Conservation (phyloP, 441 rosid species). For the Arabidopsis hybrid region DNA sequence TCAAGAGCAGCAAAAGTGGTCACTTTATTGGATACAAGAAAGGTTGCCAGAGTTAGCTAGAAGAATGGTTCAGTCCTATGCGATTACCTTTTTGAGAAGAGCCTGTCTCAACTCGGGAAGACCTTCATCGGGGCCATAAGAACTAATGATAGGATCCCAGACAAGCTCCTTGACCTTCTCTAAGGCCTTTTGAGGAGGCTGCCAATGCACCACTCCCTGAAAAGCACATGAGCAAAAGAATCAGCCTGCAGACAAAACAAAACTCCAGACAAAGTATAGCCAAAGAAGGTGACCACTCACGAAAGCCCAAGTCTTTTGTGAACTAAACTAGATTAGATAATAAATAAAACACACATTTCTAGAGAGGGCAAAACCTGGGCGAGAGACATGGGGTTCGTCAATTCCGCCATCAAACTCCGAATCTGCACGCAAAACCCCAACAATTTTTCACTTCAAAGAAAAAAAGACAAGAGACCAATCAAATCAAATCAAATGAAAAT, state of each 20-base stretch:
- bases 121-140: slow-evolving; percentile 97
- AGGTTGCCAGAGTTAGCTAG: not conserved
- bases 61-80: not conserved
- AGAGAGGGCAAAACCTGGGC: slow-evolving; percentile 74
- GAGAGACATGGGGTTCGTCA: slow-evolving; percentile 66
- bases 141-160: slow-evolving; percentile 78
- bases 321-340: too few relatives aligned
- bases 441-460: not conserved
- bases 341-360: slow-evolving; percentile 11
- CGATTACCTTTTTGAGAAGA: slow-evolving; percentile 65
- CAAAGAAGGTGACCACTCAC: not conserved
- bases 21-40: too few relatives aligned
- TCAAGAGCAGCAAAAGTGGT: too few relatives aligned
- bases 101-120: slow-evolving; percentile 80
- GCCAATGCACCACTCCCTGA: slow-evolving; percentile 97
- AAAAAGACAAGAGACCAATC: not conserved
- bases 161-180: slow-evolving; percentile 84
- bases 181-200: slow-evolving; percentile 85
- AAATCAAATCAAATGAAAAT: not conserved
- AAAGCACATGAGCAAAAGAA: slow-evolving; percentile 30
- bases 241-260: not conserved
- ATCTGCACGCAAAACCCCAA: slow-evolving; percentile 63
- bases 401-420: slow-evolving; percentile 74
- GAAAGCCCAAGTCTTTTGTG: slow-evolving; percentile 16
- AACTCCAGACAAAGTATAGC: not conserved